Evolutionary conservation across 2,329 filamentous ascomycete genomes (phyloP), one percentile per base, ranked within the genome.

Genomic region (Tolypocladium tundrense): DNA sequence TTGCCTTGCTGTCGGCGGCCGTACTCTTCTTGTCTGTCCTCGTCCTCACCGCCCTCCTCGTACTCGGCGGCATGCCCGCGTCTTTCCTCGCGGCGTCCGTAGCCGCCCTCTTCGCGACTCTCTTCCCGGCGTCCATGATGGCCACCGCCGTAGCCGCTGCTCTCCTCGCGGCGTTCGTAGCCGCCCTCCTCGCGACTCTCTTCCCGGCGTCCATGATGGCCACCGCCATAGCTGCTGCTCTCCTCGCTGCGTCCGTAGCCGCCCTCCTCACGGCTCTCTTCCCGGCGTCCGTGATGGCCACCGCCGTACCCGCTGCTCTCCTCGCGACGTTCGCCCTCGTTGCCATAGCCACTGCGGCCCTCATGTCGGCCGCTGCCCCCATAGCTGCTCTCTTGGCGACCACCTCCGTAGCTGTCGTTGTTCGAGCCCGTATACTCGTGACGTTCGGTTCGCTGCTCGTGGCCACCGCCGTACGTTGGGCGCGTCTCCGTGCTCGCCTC

Each of bases 401-500:
- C 58, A 35, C 60, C 61, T 40, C 64, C 58, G 43, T 63, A 61
- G 42, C 61, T 64, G 21, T 64, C 64, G 40, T 67, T 66, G 48
- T 62, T 68, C 19, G 72, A 74, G 52, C 71, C 70, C 35, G 72
- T 68, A 56, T 75, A 75, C 57, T 81, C 78, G 24, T 72, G 76
- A 37, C 77, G 75, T 70, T 87, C 82, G 41, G 80, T 82, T 43
- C 76, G 80, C 62, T 83, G 75, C 65, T 86, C 80, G 60, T 83
- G 86, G 7, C 82, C 79, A 50, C 82, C 80, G 4, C 78, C 79
- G 56, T 76, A 71, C 8, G 69, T 73, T 21, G 77, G 76, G 11
- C 75, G 78, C 9, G 78, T 78, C 67, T 88, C 81, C 6, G 76
- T 79, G 58, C 65, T 76, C 67, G 87, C 77, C 66, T 87, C 75